Evolutionary conservation across 2,329 filamentous ascomycete genomes (phyloP).

Genomic region (Botrytis sinoallii): DNA sequence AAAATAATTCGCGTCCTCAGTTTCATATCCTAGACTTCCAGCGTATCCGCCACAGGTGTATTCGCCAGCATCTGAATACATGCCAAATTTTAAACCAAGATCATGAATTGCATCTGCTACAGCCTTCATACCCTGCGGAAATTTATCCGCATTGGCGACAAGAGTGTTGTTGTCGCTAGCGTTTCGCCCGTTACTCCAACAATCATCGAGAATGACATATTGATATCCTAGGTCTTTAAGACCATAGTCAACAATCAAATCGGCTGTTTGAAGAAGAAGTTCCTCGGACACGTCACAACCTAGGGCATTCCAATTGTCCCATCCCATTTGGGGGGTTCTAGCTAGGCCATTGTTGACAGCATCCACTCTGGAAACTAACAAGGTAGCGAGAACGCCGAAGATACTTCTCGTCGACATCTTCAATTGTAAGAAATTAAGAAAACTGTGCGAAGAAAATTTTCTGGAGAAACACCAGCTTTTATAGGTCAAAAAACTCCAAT

Average conservation of each 20-base stretch:
- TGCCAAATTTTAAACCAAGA: slow-evolving; percentile 50
- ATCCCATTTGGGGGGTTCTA: slow-evolving; percentile 44
- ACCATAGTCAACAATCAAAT: slow-evolving; percentile 48
- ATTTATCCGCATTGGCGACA: slow-evolving; percentile 42
- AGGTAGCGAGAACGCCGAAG: slow-evolving; percentile 17
- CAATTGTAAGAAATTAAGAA: neutral
- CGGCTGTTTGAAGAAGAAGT: slow-evolving; percentile 47
- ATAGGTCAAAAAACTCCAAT: neutral
- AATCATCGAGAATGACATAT: slow-evolving; percentile 55
- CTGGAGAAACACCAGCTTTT: neutral
- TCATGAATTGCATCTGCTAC: slow-evolving; percentile 48
- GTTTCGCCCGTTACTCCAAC: slow-evolving; percentile 47
- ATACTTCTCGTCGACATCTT: slow-evolving; percentile 14
- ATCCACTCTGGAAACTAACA: slow-evolving; percentile 24
- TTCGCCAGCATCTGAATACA: slow-evolving; percentile 49
- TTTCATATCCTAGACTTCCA: slow-evolving; percentile 49
- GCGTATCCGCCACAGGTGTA: slow-evolving; percentile 42
- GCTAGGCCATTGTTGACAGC: slow-evolving; percentile 43
- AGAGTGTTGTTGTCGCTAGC: slow-evolving; percentile 43
- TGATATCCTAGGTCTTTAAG: slow-evolving; percentile 53
- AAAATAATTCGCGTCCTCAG: slow-evolving; percentile 50
- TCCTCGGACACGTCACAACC: slow-evolving; percentile 50
- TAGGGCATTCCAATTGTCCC: slow-evolving; percentile 49
- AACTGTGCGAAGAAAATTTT: neutral
- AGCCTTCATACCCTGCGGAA: slow-evolving; percentile 47